Evolutionary conservation across 352 stramenopile genomes (phyloP).

Genomic region (Pythium guiyangense): DNA sequence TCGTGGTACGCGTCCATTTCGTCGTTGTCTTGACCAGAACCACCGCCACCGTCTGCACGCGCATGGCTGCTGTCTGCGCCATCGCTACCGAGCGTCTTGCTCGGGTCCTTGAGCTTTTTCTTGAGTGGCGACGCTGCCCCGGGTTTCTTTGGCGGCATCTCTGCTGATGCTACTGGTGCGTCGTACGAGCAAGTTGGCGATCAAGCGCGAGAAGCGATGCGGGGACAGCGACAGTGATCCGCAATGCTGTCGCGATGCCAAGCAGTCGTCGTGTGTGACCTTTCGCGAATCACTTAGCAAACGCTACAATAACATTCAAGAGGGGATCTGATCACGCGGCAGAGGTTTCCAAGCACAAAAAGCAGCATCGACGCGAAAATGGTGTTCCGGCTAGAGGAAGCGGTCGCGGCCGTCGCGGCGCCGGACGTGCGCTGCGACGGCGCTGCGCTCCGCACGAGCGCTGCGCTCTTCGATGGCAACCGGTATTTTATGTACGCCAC

Average conservation of each 20-base stretch:
- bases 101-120: slow-evolving; percentile 65
- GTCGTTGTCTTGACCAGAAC: slow-evolving; percentile 47
- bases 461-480: slow-evolving; percentile 39
- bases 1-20: slow-evolving; percentile 78
- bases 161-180: not conserved
- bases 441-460: slow-evolving; percentile 25
- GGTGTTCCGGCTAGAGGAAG: slow-evolving; percentile 16
- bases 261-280: not conserved
- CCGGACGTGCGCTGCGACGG: slow-evolving; percentile 14
- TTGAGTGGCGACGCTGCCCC: slow-evolving; percentile 34
- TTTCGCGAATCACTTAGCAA: not conserved
- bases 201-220: no score
- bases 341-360: not conserved
- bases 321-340: no score
- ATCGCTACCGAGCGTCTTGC: slow-evolving; percentile 19
- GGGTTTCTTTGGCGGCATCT: slow-evolving; percentile 52
- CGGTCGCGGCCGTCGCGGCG: slow-evolving; percentile 38
- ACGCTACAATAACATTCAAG: no score
- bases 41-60: slow-evolving; percentile 24
- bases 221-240: no score
- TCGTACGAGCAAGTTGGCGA: not conserved
- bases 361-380: slow-evolving; percentile 1
- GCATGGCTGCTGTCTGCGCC: slow-evolving; percentile 29
- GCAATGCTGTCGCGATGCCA: no score
- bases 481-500: slow-evolving; percentile 57